Evolutionary conservation across 163 green algal species (phyloP).

Genomic region (Coccomyxa subellipsoidea): DNA sequence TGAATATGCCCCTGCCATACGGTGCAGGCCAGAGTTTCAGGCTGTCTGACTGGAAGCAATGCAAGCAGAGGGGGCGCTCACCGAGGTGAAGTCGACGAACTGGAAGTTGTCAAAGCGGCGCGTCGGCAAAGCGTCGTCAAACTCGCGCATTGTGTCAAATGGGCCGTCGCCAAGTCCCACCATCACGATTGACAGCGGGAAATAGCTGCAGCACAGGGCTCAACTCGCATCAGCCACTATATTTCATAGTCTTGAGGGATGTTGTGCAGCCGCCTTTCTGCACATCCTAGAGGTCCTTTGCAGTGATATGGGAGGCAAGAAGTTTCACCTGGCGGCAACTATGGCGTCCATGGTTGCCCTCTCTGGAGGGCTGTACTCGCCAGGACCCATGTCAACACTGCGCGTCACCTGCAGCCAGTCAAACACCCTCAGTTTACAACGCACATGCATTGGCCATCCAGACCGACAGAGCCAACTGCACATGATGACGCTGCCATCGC

Average conservation of each 20-base stretch:
- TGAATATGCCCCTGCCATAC: too few relatives aligned
- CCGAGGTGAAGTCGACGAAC: slow-evolving; percentile 6
- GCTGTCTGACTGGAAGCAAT: too few relatives aligned
- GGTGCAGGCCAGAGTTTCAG: neutral
- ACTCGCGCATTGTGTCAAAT: slow-evolving; percentile 66
- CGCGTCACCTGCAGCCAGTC: slow-evolving; percentile 8
- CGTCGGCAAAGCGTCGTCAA: slow-evolving; percentile 61
- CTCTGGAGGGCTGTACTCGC: neutral
- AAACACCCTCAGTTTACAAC: too few relatives aligned
- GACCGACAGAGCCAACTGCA: neutral
- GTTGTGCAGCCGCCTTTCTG: too few relatives aligned
- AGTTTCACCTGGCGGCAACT: slow-evolving; percentile 33
- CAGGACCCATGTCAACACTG: neutral
- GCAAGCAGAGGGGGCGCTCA: too few relatives aligned
- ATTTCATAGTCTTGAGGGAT: too few relatives aligned
- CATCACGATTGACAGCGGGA: slow-evolving; percentile 68
- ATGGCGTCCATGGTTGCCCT: slow-evolving; percentile 7
- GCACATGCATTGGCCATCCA: neutral
- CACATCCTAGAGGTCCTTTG: too few relatives aligned
- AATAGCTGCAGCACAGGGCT: neutral
- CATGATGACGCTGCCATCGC: neutral
- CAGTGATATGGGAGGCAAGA: too few relatives aligned
- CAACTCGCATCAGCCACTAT: neutral
- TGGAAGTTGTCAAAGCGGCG: slow-evolving; percentile 68
- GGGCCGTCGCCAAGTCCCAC: slow-evolving; percentile 70